Conservation (phyloP, 352 stramenopile genomes). For the Globisporangium cylindrosporum region DNA sequence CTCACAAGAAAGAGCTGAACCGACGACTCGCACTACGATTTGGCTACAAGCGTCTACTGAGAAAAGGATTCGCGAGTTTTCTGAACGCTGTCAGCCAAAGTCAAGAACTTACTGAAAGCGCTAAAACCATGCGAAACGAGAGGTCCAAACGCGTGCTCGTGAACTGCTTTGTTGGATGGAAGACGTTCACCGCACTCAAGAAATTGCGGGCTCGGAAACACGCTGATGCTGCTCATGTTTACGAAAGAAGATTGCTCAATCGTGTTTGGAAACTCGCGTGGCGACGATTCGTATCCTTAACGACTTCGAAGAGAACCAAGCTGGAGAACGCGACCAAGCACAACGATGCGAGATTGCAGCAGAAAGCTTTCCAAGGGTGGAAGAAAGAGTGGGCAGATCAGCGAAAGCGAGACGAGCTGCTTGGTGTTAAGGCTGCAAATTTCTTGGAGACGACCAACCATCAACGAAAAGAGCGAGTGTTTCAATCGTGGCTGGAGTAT, state of each 20-base stretch:
- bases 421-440: neutral
- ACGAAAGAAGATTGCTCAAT: neutral
- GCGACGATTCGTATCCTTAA: neutral
- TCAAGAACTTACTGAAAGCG: neutral
- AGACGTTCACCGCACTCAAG: neutral
- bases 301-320: neutral
- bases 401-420: neutral
- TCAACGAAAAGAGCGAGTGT: neutral
- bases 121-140: neutral
- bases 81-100: neutral
- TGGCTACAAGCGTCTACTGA: conserved; percentile 10
- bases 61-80: conserved; percentile 7
- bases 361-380: conserved; percentile 5
- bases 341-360: neutral
- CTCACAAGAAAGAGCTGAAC: conserved; percentile 6
- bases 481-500: conserved; percentile 15
- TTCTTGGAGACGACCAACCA: neutral
- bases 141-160: neutral
- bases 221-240: neutral
- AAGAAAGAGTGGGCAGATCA: neutral
- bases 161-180: conserved; percentile 4
- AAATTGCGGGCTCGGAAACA: neutral
- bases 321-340: neutral
- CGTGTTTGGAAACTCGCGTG: conserved; percentile 10
- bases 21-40: conserved; percentile 16